A percentile compares a stretch with the other conserved stretches of the same genome.
Conservation (phyloP, 257 asterid genomes). For the Solanum gracilifrons region DNA sequence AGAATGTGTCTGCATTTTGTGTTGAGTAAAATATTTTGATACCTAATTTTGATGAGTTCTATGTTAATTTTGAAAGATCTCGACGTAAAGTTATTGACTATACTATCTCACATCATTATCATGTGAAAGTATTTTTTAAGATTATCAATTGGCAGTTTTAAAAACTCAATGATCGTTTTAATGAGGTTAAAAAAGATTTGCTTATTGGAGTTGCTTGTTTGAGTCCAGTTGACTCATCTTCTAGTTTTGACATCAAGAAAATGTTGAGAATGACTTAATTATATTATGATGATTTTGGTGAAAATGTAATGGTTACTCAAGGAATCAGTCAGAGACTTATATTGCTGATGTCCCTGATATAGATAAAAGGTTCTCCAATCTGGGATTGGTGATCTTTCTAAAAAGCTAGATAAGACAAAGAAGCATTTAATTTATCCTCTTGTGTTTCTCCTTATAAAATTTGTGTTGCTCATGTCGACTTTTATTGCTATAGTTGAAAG, state of each 20-base stretch:
- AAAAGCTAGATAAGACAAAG: neutral
- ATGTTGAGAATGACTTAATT: neutral
- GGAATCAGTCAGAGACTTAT: neutral
- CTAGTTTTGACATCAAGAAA: neutral
- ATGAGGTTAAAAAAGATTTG: neutral
- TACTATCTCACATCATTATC: neutral
- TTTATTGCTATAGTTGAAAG: neutral
- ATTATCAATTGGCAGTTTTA: neutral
- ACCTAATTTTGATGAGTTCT: neutral
- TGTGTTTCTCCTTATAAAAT: neutral
- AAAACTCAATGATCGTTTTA: neutral
- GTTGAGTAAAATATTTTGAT: no score
- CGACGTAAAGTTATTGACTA: neutral
- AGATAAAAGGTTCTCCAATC: neutral
- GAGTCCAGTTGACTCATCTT: neutral
- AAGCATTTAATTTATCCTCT: neutral
- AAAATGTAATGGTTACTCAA: neutral
- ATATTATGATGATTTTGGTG: neutral
- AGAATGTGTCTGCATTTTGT: neutral
- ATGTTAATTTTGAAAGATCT: no score
- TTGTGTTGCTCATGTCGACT: neutral
- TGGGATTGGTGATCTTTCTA: neutral
- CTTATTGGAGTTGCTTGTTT: neutral
- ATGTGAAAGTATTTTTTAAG: neutral
- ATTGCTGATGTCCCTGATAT: neutral